A percentile compares a stretch with the other conserved stretches of the same genome.
Conservation (phyloP, 805 yeast genomes). For the Helenozyma rhizophorensis region DNA sequence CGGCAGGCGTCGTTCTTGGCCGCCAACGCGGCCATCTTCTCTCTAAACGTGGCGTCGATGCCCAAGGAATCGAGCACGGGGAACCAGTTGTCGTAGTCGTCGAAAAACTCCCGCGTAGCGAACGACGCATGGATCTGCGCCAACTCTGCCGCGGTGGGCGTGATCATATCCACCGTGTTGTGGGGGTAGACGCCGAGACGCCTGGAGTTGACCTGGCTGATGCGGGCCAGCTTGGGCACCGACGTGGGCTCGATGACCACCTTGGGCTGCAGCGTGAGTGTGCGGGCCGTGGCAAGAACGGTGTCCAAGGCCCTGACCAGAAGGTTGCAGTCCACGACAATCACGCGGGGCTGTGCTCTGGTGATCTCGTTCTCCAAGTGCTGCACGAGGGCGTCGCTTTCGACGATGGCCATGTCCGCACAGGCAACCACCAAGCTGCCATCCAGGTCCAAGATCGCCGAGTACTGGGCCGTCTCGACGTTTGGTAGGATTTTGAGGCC, state of each 20-base stretch:
- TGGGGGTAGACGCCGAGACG: slow-evolving; percentile 45
- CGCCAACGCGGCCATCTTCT: slow-evolving; percentile 35
- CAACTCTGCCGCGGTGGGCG: slow-evolving; percentile 71
- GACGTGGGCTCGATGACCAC: slow-evolving; percentile 78
- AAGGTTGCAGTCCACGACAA: slow-evolving; percentile 69
- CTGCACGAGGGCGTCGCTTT: slow-evolving; percentile 36
- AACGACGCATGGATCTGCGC: slow-evolving; percentile 50
- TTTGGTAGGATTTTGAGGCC: slow-evolving; percentile 34
- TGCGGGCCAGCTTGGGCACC: slow-evolving; percentile 50
- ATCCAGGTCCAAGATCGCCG: slow-evolving; percentile 54
- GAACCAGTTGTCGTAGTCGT: slow-evolving; percentile 68
- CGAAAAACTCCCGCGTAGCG: slow-evolving; percentile 31
- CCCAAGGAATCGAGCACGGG: slow-evolving; percentile 61
- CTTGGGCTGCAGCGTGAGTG: slow-evolving; percentile 16
- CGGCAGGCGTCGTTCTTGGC: slow-evolving; percentile 13
- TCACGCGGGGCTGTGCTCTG: slow-evolving; percentile 40
- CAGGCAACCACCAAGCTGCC: slow-evolving; percentile 74
- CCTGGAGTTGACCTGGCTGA: slow-evolving; percentile 31
- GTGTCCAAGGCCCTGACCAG: slow-evolving; percentile 36
- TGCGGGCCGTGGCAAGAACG: slow-evolving; percentile 6
- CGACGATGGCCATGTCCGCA: slow-evolving; percentile 79
- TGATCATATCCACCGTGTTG: slow-evolving; percentile 41
- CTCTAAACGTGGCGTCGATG: slow-evolving; percentile 43
- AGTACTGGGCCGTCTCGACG: slow-evolving; percentile 61
- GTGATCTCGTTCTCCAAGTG: slow-evolving; percentile 37